Evolutionary conservation across 345 rosid genomes (phyloP).

Genomic region (Rhizophora mangle): DNA sequence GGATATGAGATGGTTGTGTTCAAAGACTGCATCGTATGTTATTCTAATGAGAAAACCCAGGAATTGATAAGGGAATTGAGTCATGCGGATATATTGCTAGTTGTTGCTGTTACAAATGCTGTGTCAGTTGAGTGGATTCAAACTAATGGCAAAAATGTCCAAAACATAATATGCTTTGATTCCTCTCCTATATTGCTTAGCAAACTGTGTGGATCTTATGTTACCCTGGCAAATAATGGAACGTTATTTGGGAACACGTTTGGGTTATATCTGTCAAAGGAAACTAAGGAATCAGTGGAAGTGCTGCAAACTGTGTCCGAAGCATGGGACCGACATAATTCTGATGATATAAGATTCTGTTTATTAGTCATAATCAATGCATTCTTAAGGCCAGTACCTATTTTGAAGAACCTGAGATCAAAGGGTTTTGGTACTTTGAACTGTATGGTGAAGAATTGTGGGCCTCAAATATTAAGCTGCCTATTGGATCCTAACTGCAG

Average conservation of each 20-base stretch:
- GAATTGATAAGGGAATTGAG: constrained; percentile 42
- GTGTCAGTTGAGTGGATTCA: constrained; percentile 65
- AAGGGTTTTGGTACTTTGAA: constrained; percentile 82
- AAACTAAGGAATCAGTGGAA: constrained; percentile 43
- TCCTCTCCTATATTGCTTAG: constrained; percentile 45
- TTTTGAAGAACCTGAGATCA: constrained; percentile 75
- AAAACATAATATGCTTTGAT: constrained; percentile 60
- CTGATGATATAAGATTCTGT: constrained; percentile 88
- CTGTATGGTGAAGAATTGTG: constrained; percentile 86
- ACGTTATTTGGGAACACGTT: constrained; percentile 30
- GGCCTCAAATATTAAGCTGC: constrained; percentile 78
- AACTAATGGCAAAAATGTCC: constrained; percentile 35
- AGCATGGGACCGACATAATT: constrained; percentile 79
- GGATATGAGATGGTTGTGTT: constrained; percentile 66
- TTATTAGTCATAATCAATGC: constrained; percentile 78
- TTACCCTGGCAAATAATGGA: constrained; percentile 30
- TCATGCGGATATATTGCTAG: constrained; percentile 57
- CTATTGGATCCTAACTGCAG: constrained; percentile 82
- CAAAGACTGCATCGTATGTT: constrained; percentile 31
- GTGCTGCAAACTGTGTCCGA: constrained; percentile 62
- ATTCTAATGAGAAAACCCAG: constrained; percentile 26
- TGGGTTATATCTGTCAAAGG: constrained; percentile 23
- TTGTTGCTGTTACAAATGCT: constrained; percentile 49
- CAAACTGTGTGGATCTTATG: constrained; percentile 60
- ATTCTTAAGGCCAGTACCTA: constrained; percentile 70